A percentile compares a stretch with the other conserved stretches of the same genome.
Evolutionary conservation across 202 grass and related monocot genomes (phyloP).

Genomic region (Brachypodium distachyon): DNA sequence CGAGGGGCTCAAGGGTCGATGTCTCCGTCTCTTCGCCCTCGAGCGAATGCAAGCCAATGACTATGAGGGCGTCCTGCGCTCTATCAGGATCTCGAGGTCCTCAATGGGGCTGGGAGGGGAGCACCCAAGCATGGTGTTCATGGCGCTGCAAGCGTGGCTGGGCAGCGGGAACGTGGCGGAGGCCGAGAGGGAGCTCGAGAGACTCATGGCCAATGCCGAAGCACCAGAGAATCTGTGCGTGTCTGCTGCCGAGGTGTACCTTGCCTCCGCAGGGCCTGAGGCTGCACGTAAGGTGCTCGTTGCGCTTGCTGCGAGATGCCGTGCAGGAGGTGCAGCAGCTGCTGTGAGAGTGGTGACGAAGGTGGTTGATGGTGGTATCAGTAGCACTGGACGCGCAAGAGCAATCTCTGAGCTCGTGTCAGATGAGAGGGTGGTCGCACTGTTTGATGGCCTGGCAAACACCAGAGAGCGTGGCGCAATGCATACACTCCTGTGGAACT

Average conservation of each 20-base stretch:
- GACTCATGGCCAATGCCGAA: constrained; percentile 52
- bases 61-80: constrained; percentile 68
- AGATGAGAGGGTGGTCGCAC: constrained; percentile 62
- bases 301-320: constrained; percentile 47
- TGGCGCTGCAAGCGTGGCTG: constrained; percentile 59
- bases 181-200: constrained; percentile 66
- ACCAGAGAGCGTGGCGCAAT: constrained; percentile 54
- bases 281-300: constrained; percentile 51
- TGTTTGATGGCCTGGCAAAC: constrained; percentile 49
- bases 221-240: constrained; percentile 51
- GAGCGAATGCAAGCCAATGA: constrained; percentile 65
- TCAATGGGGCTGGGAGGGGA: constrained; percentile 30
- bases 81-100: constrained; percentile 39
- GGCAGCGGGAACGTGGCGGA: constrained; percentile 53
- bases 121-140: constrained; percentile 67
- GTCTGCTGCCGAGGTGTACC: constrained; percentile 64
- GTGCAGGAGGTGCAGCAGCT: constrained; percentile 35
- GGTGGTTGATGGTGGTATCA: constrained; percentile 50
- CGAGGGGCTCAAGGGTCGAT: constrained; percentile 39
- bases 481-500: constrained; percentile 87
- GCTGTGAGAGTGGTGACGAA: constrained; percentile 59
- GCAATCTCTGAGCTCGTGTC: constrained; percentile 62
- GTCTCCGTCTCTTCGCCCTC: constrained; percentile 70
- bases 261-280: constrained; percentile 48
- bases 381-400: constrained; percentile 24